Conservation (phyloP, 257 asterid genomes). For the Plantago ovata region DNA sequence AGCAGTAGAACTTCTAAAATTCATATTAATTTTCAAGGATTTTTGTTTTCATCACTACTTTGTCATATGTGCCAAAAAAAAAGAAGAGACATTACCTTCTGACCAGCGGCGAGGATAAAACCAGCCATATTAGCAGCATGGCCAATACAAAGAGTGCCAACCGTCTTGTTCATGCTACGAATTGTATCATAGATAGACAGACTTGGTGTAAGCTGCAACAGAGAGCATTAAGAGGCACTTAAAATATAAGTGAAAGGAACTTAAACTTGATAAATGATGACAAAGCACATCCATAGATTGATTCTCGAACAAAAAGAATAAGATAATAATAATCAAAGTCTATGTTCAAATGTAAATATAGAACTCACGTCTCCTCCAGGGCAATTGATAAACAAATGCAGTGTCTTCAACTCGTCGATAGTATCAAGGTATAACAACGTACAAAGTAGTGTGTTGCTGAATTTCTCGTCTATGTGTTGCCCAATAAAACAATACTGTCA, state of each 20-base stretch:
- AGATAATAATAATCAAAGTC: background rate
- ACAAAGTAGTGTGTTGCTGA: slow-evolving; percentile 87
- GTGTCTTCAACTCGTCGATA: slow-evolving; percentile 61
- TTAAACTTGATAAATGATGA: slow-evolving; percentile 5
- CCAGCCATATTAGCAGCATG: slow-evolving; percentile 70
- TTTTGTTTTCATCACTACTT: background rate
- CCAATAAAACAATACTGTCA: slow-evolving; percentile 84
- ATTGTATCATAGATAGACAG: slow-evolving; percentile 92
- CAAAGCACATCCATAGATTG: slow-evolving; percentile 1
- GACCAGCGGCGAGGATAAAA: slow-evolving; percentile 95
- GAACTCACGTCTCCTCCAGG: slow-evolving; percentile 97
- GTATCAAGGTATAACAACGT: slow-evolving; percentile 94
- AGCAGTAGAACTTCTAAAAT: background rate
- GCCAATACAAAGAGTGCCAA: slow-evolving; percentile 84
- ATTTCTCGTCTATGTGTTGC: slow-evolving; percentile 74
- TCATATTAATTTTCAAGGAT: background rate
- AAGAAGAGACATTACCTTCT: slow-evolving; percentile 51
- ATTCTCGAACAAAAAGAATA: background rate
- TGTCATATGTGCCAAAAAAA: background rate
- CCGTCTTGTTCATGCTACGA: slow-evolving; percentile 81
- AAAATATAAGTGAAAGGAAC: too few species aligned
- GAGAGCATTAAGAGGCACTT: background rate
- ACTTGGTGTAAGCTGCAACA: slow-evolving; percentile 84
- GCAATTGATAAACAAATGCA: slow-evolving; percentile 69
- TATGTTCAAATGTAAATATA: slow-evolving; percentile 7